Percentiles rank a stretch among this genome's conserved stretches.
These are phyloP conservation scores for Populus davidiana DNA, from an alignment of 345 rosid genomes.

Conservation along the genomic window DNA sequence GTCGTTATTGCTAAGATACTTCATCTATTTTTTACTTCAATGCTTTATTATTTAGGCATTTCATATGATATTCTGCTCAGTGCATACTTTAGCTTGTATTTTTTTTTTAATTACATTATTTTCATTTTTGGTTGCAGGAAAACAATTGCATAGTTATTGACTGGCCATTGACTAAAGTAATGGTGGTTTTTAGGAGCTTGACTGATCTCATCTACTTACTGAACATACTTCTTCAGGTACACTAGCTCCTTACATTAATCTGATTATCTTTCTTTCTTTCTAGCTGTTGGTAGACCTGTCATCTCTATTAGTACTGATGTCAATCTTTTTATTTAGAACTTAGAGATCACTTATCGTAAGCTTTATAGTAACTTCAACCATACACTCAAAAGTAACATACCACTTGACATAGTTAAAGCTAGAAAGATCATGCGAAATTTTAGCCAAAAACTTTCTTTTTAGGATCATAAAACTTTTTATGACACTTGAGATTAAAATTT, in stretches of 20 bases:
- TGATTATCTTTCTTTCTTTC: not conserved
- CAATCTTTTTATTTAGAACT: not conserved
- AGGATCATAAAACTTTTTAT: not conserved
- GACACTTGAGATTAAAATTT: not conserved
- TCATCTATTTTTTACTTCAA: not conserved
- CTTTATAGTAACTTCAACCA: not conserved
- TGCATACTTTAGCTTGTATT: not conserved
- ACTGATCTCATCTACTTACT: conserved; percentile 64
- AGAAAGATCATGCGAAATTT: not conserved
- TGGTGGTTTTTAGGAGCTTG: conserved; percentile 52
- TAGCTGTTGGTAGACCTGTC: not conserved
- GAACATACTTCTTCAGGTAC: conserved; percentile 84
- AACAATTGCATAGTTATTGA: conserved; percentile 52
- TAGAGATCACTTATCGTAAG: not conserved
- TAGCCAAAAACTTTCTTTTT: not conserved
- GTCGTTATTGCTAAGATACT: not conserved
- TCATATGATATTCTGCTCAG: not conserved
- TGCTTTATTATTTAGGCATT: not conserved
- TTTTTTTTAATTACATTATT: conserved; percentile 1
- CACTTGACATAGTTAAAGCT: not conserved
- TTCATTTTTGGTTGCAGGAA: conserved; percentile 39
- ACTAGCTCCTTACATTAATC: not conserved
- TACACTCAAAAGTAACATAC: not conserved
- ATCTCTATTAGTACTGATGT: not conserved
- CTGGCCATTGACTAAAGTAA: conserved; percentile 38